phyloP scores from a whole-genome alignment of 164 flowering plant genomes.

The Macadamia integrifolia region DNA sequence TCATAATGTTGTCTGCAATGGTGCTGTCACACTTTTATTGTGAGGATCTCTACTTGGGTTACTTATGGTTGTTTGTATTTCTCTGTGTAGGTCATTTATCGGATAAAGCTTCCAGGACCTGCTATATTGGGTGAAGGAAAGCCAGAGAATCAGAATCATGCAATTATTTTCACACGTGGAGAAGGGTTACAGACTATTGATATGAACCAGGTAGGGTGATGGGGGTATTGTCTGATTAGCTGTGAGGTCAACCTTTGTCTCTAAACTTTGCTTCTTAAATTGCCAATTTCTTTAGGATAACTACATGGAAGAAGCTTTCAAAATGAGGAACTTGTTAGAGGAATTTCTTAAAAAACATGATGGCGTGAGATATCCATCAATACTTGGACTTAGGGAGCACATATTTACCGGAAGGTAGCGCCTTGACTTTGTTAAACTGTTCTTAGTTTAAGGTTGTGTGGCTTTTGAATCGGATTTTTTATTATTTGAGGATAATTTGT shows the following conservation, averaged over 20 bases:
- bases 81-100: slow-evolving; percentile 62
- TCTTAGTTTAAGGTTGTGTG: no score
- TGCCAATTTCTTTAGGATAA: slow-evolving; percentile 55
- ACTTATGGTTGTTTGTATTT: neutral
- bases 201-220: slow-evolving; percentile 84
- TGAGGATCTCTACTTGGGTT: neutral
- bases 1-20: no score
- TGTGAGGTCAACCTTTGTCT: no score
- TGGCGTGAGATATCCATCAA: slow-evolving; percentile 78
- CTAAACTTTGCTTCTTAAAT: neutral
- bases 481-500: no score
- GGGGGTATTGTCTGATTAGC: no score
- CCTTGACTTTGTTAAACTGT: no score
- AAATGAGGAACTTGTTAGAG: slow-evolving; percentile 89
- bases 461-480: no score
- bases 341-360: slow-evolving; percentile 84
- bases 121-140: slow-evolving; percentile 96
- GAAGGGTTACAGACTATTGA: slow-evolving; percentile 98
- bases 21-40: neutral
- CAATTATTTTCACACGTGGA: slow-evolving; percentile 91
- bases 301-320: slow-evolving; percentile 98
- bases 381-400: slow-evolving; percentile 93
- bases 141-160: slow-evolving; percentile 99
- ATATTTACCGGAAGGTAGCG: slow-evolving; percentile 89
- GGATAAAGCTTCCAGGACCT: slow-evolving; percentile 92